phyloP scores from a whole-genome alignment of 2,329 filamentous ascomycete genomes.

The Phialophora macrospora region DNA sequence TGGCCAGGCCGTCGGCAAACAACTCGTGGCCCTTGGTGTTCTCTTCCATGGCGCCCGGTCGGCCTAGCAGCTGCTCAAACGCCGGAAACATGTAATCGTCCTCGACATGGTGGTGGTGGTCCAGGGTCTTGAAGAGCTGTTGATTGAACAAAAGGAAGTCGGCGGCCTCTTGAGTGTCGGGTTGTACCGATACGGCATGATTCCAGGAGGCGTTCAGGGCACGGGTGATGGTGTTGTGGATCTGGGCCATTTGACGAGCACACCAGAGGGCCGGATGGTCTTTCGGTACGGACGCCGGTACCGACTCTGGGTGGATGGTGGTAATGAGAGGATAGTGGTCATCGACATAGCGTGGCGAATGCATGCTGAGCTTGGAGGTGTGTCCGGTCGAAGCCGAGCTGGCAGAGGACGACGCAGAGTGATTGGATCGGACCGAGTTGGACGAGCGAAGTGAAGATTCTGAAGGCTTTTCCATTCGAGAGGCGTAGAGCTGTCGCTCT shows the following conservation, averaged over 20 bases:
- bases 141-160: slow-evolving; percentile 40
- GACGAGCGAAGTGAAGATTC: slow-evolving; percentile 61
- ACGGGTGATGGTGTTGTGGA: slow-evolving; percentile 39
- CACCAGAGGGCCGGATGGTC: slow-evolving; percentile 32
- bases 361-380: slow-evolving; percentile 24
- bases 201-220: slow-evolving; percentile 39
- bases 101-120: slow-evolving; percentile 36
- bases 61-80: slow-evolving; percentile 29
- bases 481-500: slow-evolving; percentile 27
- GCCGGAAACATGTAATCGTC: slow-evolving; percentile 35
- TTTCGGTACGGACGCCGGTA: slow-evolving; percentile 25
- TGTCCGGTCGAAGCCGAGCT: slow-evolving; percentile 76
- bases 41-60: slow-evolving; percentile 30
- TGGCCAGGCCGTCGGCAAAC: slow-evolving; percentile 36
- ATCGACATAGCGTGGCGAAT: slow-evolving; percentile 32
- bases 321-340: slow-evolving; percentile 39
- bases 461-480: slow-evolving; percentile 52
- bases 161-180: slow-evolving; percentile 30
- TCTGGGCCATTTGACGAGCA: slow-evolving; percentile 38
- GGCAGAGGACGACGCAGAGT: slow-evolving; percentile 60
- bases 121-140: slow-evolving; percentile 35
- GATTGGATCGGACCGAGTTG: slow-evolving; percentile 86
- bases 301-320: slow-evolving; percentile 28
- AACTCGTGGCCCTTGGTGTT: slow-evolving; percentile 33
- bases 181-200: slow-evolving; percentile 33